These are phyloP conservation scores for Discostella pseudostelligera DNA, from an alignment of 108 stramenopile species.

Conservation along the genomic window DNA sequence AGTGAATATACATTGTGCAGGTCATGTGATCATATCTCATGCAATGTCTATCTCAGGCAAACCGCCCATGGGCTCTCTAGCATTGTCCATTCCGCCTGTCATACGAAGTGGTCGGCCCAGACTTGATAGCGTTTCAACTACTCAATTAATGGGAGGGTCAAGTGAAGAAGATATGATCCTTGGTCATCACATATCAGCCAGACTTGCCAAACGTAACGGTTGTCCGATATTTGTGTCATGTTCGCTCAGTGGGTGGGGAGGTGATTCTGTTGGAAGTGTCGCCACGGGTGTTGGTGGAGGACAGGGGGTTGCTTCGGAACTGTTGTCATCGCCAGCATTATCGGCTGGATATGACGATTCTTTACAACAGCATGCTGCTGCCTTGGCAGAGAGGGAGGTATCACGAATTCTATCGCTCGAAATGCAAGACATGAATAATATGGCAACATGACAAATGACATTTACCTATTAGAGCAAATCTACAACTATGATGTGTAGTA, in stretches of 20 bases:
- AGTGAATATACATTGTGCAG: no score
- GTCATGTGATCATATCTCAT: no score
- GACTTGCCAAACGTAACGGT: conserved; percentile 51
- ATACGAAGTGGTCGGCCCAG: conserved; percentile 32
- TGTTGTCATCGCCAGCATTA: conserved; percentile 11
- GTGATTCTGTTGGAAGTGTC: conserved; percentile 2
- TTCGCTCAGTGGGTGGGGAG: conserved; percentile 37
- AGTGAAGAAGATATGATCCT: conserved; percentile 65
- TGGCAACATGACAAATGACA: no score
- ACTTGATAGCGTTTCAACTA: conserved; percentile 23
- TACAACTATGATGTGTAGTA: no score
- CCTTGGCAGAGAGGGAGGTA: conserved; percentile 61
- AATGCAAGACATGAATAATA: background rate
- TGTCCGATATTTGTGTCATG: conserved; percentile 76
- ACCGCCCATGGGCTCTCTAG: conserved; percentile 64
- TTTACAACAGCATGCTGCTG: conserved; percentile 50
- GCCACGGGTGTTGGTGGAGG: background rate
- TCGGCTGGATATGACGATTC: conserved; percentile 36
- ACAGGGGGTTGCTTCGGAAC: background rate
- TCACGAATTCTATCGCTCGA: conserved; percentile 32
- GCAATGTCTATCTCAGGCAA: conserved; percentile 31
- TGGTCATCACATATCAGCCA: conserved; percentile 60
- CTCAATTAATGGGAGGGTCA: conserved; percentile 67
- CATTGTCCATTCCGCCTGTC: conserved; percentile 66
- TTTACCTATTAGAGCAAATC: no score